These are phyloP conservation scores for Spathaspora boniae DNA, from an alignment of 805 yeast genomes.

Conservation along the genomic window DNA sequence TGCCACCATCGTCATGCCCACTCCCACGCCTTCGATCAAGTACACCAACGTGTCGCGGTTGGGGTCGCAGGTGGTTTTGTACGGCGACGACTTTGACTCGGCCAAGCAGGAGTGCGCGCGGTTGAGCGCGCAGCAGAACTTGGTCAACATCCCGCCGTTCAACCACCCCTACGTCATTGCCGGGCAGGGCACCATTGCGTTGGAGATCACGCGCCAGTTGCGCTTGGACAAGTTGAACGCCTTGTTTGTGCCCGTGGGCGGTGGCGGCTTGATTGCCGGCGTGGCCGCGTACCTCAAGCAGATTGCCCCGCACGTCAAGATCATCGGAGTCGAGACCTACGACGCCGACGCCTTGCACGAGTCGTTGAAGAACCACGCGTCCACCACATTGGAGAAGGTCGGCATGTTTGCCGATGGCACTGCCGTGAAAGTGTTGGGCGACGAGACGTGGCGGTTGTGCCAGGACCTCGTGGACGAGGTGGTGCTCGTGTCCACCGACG, in stretches of 20 bases:
- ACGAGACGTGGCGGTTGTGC: slow-evolving; percentile 84
- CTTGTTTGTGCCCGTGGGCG: slow-evolving; percentile 91
- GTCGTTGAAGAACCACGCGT: slow-evolving; percentile 55
- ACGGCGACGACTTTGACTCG: slow-evolving; percentile 93
- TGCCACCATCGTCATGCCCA: slow-evolving; percentile 97
- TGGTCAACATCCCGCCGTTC: slow-evolving; percentile 95
- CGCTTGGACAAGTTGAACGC: slow-evolving; percentile 75
- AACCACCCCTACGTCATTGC: slow-evolving; percentile 98
- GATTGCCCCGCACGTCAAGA: slow-evolving; percentile 94
- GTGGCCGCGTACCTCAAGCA: slow-evolving; percentile 86
- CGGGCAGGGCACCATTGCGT: slow-evolving; percentile 97
- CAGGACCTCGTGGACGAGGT: slow-evolving; percentile 83
- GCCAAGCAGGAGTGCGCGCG: slow-evolving; percentile 89
- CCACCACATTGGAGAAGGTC: slow-evolving; percentile 61
- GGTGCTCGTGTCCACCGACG: slow-evolving; percentile 83
- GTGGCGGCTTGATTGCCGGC: slow-evolving; percentile 95
- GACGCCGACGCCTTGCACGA: slow-evolving; percentile 93
- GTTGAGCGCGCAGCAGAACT: slow-evolving; percentile 62
- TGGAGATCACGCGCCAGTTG: slow-evolving; percentile 87
- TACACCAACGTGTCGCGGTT: slow-evolving; percentile 86
- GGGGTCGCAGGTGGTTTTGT: slow-evolving; percentile 90
- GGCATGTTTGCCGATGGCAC: slow-evolving; percentile 99
- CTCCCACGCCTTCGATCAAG: slow-evolving; percentile 93
- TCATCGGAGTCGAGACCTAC: slow-evolving; percentile 92
- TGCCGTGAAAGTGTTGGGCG: slow-evolving; percentile 87